Evolutionary conservation across 305 asterid genomes (phyloP).

Genomic region (Coffea humblotiana): DNA sequence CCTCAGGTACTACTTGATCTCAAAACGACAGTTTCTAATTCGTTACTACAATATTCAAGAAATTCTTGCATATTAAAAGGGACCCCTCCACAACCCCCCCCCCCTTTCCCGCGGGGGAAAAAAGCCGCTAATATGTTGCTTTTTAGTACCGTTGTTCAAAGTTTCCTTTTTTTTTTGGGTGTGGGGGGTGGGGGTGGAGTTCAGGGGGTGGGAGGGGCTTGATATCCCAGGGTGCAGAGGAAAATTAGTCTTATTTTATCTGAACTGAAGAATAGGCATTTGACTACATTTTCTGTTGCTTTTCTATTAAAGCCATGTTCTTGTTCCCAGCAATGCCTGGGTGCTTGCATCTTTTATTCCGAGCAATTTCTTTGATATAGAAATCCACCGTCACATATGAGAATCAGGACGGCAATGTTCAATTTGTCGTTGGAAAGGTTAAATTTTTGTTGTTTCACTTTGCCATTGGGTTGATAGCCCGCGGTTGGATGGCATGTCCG

Average conservation of each 20-base stretch:
- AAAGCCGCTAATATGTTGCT: not conserved
- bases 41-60: not conserved
- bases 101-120: too few species aligned
- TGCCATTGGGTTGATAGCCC: not conserved
- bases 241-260: not conserved
- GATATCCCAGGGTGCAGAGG: not conserved
- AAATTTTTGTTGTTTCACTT: not conserved
- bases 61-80: not conserved
- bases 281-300: not conserved
- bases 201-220: too few species aligned
- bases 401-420: not conserved
- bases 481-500: not conserved
- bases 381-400: not conserved
- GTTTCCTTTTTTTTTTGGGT: not conserved
- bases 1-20: conserved; percentile 59
- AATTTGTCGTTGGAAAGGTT: not conserved
- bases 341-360: not conserved
- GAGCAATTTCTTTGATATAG: not conserved
- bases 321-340: conserved; percentile 4
- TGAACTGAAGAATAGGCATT: not conserved
- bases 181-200: too few species aligned
- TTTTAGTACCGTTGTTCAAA: not conserved
- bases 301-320: not conserved
- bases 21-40: not conserved
- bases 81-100: not conserved